Percentiles rank a stretch among this genome's conserved stretches.
These are phyloP conservation scores for Artemisia argyi DNA, from an alignment of 129 eudicot genomes.

Conservation along the genomic window DNA sequence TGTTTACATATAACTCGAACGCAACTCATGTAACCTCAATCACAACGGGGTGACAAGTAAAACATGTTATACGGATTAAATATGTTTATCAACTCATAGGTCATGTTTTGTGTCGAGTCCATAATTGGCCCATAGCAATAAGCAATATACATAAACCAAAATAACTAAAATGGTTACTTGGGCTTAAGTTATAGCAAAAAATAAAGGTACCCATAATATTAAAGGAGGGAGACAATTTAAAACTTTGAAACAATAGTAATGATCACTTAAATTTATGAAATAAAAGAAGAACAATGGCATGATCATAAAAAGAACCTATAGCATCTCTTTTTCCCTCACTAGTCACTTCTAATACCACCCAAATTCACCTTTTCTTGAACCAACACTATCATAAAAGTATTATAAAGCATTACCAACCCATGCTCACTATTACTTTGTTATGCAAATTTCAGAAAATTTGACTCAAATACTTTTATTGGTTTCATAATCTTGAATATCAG, in stretches of 20 bases:
- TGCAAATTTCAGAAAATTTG: constrained; percentile 13
- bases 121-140: too few species aligned
- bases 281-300: constrained; percentile 28
- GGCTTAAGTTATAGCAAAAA: neutral
- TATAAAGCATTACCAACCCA: constrained; percentile 16
- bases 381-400: constrained; percentile 32
- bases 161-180: too few species aligned
- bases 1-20: too few species aligned
- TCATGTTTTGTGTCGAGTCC: too few species aligned
- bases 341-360: constrained; percentile 32
- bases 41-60: too few species aligned
- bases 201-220: neutral
- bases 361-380: constrained; percentile 29
- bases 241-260: constrained; percentile 1
- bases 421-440: constrained; percentile 27
- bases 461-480: constrained; percentile 25
- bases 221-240: constrained; percentile 18
- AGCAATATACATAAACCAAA: too few species aligned
- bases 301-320: constrained; percentile 32
- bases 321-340: constrained; percentile 23
- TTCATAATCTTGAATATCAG: constrained; percentile 30
- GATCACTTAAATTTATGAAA: constrained; percentile 18
- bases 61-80: too few species aligned
- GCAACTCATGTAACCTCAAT: too few species aligned
- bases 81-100: too few species aligned